Evolutionary conservation across 768 basidiomycete species (phyloP).

Genomic region (Leccinum variicolor): DNA sequence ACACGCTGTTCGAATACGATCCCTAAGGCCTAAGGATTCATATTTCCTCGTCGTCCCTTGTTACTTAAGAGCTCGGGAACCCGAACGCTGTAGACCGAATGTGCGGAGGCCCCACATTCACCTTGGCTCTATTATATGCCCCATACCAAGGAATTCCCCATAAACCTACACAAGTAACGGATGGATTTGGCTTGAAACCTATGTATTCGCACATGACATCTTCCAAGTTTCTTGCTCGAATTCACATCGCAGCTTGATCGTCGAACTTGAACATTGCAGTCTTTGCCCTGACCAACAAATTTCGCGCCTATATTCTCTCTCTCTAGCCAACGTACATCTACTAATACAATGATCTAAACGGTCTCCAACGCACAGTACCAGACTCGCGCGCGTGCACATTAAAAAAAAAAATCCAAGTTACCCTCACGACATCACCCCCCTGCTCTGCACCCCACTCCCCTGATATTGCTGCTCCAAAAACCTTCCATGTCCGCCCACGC

Average conservation of each 20-base stretch:
- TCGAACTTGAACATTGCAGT: too few species aligned
- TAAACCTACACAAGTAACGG: too few species aligned
- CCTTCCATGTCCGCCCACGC: conserved; percentile 33
- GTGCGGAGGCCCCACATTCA: too few species aligned
- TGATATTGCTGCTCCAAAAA: conserved; percentile 36
- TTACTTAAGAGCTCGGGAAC: not conserved
- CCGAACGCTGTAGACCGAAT: not conserved
- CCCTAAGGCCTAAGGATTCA: too few species aligned
- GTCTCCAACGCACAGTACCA: not conserved
- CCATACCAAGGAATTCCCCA: too few species aligned
- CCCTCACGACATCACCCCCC: conserved; percentile 28
- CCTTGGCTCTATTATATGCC: too few species aligned
- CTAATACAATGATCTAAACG: not conserved
- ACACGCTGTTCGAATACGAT: too few species aligned
- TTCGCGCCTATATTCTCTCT: too few species aligned
- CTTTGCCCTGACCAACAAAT: too few species aligned
- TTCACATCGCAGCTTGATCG: not conserved
- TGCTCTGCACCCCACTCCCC: conserved; percentile 14
- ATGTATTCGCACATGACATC: too few species aligned
- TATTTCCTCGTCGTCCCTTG: not conserved
- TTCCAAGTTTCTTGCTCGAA: too few species aligned
- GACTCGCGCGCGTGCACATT: not conserved
- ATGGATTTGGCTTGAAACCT: too few species aligned
- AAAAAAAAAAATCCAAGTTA: not conserved
- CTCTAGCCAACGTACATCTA: not conserved